These are phyloP conservation scores for Gymnopilus dilepis DNA, from an alignment of 768 basidiomycete genomes.

Conservation along the genomic window DNA sequence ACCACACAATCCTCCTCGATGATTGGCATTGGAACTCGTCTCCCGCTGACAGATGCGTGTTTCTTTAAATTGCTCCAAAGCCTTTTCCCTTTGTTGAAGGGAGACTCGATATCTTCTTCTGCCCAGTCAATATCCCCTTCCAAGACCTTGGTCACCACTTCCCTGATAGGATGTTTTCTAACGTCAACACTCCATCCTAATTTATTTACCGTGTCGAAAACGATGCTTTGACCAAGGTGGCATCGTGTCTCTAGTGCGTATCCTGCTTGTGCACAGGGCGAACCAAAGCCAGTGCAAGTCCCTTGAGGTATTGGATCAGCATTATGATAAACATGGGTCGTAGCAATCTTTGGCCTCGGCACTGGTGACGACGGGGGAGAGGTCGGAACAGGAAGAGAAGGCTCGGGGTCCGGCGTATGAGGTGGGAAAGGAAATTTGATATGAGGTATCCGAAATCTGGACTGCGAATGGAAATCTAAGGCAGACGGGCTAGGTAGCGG, in stretches of 20 bases:
- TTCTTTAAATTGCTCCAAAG: too few relatives aligned
- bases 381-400: constrained; percentile 19
- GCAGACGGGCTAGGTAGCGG: constrained; percentile 26
- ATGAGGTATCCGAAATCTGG: constrained; percentile 15
- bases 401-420: constrained; percentile 28
- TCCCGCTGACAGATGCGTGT: too few relatives aligned
- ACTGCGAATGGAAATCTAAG: background rate
- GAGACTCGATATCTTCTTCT: too few relatives aligned
- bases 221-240: constrained; percentile 86
- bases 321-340: constrained; percentile 87
- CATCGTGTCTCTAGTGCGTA: constrained; percentile 89
- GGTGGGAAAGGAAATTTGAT: constrained; percentile 55
- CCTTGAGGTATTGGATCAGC: constrained; percentile 94
- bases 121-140: constrained; percentile 59
- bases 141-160: constrained; percentile 69
- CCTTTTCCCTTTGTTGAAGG: constrained; percentile 13
- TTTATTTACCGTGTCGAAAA: constrained; percentile 87
- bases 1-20: constrained; percentile 70
- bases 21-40: constrained; percentile 62
- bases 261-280: constrained; percentile 81
- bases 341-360: constrained; percentile 43
- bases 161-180: constrained; percentile 73
- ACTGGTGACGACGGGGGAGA: constrained; percentile 22
- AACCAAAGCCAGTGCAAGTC: constrained; percentile 74
- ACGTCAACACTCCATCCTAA: constrained; percentile 85